These are phyloP conservation scores for Phyllosticta citrichinensis DNA, from an alignment of 2,329 filamentous ascomycete genomes.

Conservation along the genomic window DNA sequence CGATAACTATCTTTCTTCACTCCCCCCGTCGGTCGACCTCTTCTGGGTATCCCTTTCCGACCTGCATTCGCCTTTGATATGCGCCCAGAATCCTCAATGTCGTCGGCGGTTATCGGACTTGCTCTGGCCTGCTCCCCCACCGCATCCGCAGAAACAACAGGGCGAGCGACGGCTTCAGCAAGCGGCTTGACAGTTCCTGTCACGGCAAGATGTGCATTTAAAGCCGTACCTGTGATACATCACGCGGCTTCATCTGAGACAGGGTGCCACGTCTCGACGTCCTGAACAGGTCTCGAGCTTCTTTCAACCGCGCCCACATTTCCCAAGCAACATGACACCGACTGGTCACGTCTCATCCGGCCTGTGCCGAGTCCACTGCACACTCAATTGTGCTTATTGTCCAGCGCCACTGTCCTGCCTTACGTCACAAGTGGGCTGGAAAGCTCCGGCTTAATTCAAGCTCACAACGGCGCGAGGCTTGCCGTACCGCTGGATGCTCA, in stretches of 20 bases:
- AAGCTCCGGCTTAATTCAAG: not conserved
- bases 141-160: not conserved
- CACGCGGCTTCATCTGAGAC: not conserved
- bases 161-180: not conserved
- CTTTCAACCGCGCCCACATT: not conserved
- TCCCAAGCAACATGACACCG: not conserved
- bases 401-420: not conserved
- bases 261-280: not conserved
- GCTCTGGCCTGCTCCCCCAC: not conserved
- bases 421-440: not conserved
- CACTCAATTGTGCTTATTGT: not conserved
- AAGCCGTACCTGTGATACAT: not conserved
- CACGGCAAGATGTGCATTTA: not conserved
- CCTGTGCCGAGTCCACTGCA: not conserved
- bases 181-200: not conserved
- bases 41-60: not conserved
- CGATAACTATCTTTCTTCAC: no score
- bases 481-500: not conserved
- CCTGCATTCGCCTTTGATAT: not conserved
- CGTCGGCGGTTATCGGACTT: not conserved
- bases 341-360: not conserved
- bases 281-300: not conserved
- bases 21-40: not conserved
- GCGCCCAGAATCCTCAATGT: not conserved
- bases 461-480: not conserved